Base-by-base conservation (phyloP, 208 protist genomes). In the Histomonas meleagridis region DNA sequence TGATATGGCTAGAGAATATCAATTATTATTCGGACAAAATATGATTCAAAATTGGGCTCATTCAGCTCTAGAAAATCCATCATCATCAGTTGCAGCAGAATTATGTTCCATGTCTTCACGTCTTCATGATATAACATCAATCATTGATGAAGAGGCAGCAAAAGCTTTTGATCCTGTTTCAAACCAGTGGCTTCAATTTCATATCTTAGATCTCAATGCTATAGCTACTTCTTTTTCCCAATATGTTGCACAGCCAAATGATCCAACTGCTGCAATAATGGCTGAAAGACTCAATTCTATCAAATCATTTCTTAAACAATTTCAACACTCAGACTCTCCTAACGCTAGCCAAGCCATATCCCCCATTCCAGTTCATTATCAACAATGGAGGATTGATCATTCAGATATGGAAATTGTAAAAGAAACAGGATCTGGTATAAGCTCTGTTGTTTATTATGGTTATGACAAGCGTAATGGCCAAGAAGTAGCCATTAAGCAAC, bases 371-470 rank as follows among this genome's bases (percentile, higher is more conserved):
- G 32, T 86, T 55, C 26, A 51, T 86, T 86, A 51, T 38, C 76
- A 86, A 86, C 21, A 51, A 55, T 86, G 76, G 76, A 32, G 76
- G 55, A 86, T 86, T 55, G 9, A 79, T 28, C 40, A n/a, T 79
- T 79, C 70, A 32, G 70, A 79, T 79, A 12, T 79, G 7, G 28
- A n/a, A 28, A 46, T 49, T 18, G 40, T 49, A 79, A 79, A 79
- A 23, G 70, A 79, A 49, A 49, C 49, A 18, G 70, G 70, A 23
- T 79, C 70, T 12, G 70, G 70, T 49, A 28, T 79, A n/a, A 49
- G 40, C 28, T 32, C 70, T 35, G 40, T 79, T 51, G 70, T 79
- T 49, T 79, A 79, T 28, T 46, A 18, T 28, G 40, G 40, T 49
- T 49, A 79, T n/a, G 28, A 79, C 40, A 79, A 32, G 5, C 32